Evolutionary conservation across 257 asterid species (phyloP), one percentile per base, ranked within the genome.

Genomic region (Solanum tacnaense): DNA sequence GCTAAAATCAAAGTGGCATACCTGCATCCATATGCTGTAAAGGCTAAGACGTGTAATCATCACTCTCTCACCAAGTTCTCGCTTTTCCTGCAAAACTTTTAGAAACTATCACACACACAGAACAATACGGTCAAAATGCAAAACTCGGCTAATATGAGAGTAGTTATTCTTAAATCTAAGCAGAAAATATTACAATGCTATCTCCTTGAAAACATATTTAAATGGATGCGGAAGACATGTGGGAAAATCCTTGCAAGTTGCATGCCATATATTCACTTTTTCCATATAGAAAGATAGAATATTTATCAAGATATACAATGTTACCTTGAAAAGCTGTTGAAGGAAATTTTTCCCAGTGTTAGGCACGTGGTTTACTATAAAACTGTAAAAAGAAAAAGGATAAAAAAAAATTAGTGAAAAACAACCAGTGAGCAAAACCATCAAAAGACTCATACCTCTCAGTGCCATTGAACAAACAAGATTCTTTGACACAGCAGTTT

Each of bases 11-110:
- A 68, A 29, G 25, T 31, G 72, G 21, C 74, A 41, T 89, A 95
- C 98, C 96, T 94, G 91, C 60, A 95, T 95, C 97, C 98, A 93
- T 89, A 90, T 92, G 7, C 92, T 92, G 38, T 94, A 95, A 10
- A 95, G 91, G 89, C 90, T 92, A 83, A 95, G 96, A 25, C 97
- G 93, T 2, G 98, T 95, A 71, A 93, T 88, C 98, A 95, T 94
- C 89, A 93, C 98, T 92, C 97, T 91, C 88, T 94, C 96, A 70
- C 95, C 97, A 87, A 95, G 96, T 71, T 92, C 95, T 87, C 89
- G 94, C 38, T 92, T 92, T 90, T 95, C 98, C 97, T 94, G 94
- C 52, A 44, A 73, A 88, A 73, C 36, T 65, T 82, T 38, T 38
- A 13, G 79, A 62, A 35, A 56, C 76, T 35, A 84, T 85, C 25